Evolutionary conservation across 2,329 filamentous ascomycete genomes (phyloP).

Genomic region (Shiraia sp.): DNA sequence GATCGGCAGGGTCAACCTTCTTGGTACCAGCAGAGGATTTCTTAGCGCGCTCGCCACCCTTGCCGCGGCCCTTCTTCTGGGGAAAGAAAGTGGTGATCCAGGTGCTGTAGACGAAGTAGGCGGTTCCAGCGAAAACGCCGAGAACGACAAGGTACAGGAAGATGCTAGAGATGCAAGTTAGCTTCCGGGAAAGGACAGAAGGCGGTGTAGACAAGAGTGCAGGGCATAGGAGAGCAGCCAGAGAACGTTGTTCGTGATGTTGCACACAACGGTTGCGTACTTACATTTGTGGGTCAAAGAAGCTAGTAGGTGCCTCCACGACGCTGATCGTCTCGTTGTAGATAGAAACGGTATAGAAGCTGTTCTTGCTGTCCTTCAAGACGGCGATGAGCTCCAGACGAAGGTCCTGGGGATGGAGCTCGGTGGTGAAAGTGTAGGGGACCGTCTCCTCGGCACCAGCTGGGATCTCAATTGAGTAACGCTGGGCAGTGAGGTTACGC

Average conservation of each 20-base stretch:
- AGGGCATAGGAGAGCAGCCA: no score
- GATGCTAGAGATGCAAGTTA: slow-evolving; percentile 63
- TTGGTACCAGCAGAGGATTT: slow-evolving; percentile 65
- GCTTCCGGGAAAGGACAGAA: slow-evolving; percentile 3
- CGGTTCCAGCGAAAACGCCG: slow-evolving; percentile 74
- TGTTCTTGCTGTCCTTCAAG: slow-evolving; percentile 67
- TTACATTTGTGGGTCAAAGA: slow-evolving; percentile 96
- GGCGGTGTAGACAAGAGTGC: not conserved
- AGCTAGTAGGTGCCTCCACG: slow-evolving; percentile 86
- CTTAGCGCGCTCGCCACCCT: slow-evolving; percentile 68
- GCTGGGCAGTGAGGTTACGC: slow-evolving; percentile 80
- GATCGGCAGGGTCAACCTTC: slow-evolving; percentile 65
- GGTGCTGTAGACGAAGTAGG: slow-evolving; percentile 97
- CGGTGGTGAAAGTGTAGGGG: slow-evolving; percentile 82
- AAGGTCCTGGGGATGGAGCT: slow-evolving; percentile 92
- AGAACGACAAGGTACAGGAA: slow-evolving; percentile 95
- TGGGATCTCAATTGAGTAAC: slow-evolving; percentile 74
- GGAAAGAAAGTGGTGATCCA: slow-evolving; percentile 97
- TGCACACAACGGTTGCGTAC: slow-evolving; percentile 35
- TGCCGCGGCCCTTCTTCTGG: slow-evolving; percentile 67
- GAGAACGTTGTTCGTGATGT: not conserved
- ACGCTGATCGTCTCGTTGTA: slow-evolving; percentile 83
- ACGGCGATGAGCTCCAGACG: slow-evolving; percentile 76
- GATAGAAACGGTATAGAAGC: slow-evolving; percentile 74
- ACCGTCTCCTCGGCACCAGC: slow-evolving; percentile 76